Percentiles rank a stretch among this genome's conserved stretches.
phyloP scores from a whole-genome alignment of 192 early-diverging fungal species.

The Martensiomyces pterosporus region DNA sequence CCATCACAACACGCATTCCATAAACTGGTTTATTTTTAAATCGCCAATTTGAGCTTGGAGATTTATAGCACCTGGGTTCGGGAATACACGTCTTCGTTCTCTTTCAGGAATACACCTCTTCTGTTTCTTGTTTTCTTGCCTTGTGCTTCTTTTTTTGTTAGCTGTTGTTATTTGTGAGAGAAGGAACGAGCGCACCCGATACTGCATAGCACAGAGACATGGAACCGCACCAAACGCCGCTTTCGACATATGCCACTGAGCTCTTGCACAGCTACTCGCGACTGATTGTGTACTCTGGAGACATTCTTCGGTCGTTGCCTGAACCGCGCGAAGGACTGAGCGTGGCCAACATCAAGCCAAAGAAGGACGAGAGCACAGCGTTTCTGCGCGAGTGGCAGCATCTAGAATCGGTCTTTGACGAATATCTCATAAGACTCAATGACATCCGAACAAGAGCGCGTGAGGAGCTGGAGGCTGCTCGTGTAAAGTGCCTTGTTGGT shows the following conservation, averaged over 20 bases:
- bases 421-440: slow-evolving; percentile 40
- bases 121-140: too few species aligned
- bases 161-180: too few species aligned
- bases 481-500: slow-evolving; percentile 33
- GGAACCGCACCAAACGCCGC: too few species aligned
- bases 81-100: too few species aligned
- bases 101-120: too few species aligned
- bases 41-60: too few species aligned
- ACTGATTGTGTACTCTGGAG: slow-evolving; percentile 46
- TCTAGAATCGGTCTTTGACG: slow-evolving; percentile 40
- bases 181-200: too few species aligned
- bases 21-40: too few species aligned
- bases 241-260: slow-evolving; percentile 43
- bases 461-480: slow-evolving; percentile 45
- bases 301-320: slow-evolving; percentile 43
- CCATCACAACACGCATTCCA: too few species aligned
- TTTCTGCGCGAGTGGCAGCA: slow-evolving; percentile 49
- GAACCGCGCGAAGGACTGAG: slow-evolving; percentile 45
- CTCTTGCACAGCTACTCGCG: slow-evolving; percentile 41
- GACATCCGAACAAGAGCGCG: slow-evolving; percentile 42
- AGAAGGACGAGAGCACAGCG: slow-evolving; percentile 38
- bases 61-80: too few species aligned
- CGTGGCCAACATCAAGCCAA: slow-evolving; percentile 44
- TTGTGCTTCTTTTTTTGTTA: too few species aligned
- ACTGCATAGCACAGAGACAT: too few species aligned